These are phyloP conservation scores for Rutstroemia sydowiana DNA, from an alignment of 2,329 filamentous ascomycete species.

Conservation along the genomic window DNA sequence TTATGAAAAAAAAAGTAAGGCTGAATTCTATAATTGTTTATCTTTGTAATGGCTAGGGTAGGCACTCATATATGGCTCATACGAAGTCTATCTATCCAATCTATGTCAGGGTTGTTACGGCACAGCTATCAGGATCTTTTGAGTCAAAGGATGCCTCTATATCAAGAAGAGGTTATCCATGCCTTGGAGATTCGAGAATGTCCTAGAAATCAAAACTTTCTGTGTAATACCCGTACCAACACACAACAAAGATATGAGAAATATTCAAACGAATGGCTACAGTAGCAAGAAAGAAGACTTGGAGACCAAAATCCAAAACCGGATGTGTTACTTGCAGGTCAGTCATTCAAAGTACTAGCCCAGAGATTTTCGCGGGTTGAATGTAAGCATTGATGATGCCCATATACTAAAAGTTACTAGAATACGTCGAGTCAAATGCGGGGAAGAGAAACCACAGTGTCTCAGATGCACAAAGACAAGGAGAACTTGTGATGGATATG, in stretches of 20 bases:
- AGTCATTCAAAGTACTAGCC: slow-evolving; percentile 1
- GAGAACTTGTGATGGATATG: slow-evolving; percentile 27
- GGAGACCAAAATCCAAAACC: slow-evolving; percentile 24
- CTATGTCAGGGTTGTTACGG: not conserved
- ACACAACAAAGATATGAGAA: not conserved
- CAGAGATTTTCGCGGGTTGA: not conserved
- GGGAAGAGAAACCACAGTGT: slow-evolving; percentile 26
- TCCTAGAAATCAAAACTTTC: not conserved
- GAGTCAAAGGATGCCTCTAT: not conserved
- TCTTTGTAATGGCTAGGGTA: not conserved
- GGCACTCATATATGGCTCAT: not conserved
- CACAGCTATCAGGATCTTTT: not conserved
- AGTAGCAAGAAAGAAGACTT: slow-evolving; percentile 19
- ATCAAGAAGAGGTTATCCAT: not conserved
- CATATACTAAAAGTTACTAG: slow-evolving; percentile 12
- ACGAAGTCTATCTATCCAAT: not conserved
- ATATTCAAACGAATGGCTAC: not conserved
- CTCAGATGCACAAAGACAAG: slow-evolving; percentile 24
- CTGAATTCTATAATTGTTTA: not conserved
- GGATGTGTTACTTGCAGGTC: slow-evolving; percentile 27
- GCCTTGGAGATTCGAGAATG: not conserved
- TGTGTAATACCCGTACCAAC: not conserved
- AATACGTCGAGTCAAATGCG: slow-evolving; percentile 27
- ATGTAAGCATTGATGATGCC: not conserved
- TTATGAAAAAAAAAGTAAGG: not conserved